Conservation (phyloP, 768 basidiomycete genomes). For the Xerocomellus intermedius region DNA sequence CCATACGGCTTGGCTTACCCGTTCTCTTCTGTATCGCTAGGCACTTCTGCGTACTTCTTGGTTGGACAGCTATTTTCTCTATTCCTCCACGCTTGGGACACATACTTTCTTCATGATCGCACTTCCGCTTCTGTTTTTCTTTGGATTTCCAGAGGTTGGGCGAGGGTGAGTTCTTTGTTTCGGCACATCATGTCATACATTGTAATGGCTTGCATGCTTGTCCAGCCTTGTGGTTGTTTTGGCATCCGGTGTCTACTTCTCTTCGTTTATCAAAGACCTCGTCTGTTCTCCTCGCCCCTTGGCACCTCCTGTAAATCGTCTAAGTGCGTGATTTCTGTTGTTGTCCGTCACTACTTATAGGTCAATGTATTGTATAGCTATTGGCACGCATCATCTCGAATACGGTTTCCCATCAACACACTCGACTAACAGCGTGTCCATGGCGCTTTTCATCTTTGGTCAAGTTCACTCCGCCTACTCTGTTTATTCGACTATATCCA, state of each 20-base stretch:
- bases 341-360: neutral
- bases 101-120: conserved; percentile 94
- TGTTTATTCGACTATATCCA: conserved; percentile 41
- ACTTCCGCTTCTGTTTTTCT: conserved; percentile 86
- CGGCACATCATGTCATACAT: neutral
- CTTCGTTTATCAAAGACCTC: conserved; percentile 86
- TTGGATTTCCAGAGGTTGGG: conserved; percentile 71
- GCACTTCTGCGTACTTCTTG: conserved; percentile 56
- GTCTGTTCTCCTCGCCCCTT: conserved; percentile 89
- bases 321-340: conserved; percentile 60
- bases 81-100: conserved; percentile 76
- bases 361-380: conserved; percentile 43
- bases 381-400: conserved; percentile 80
- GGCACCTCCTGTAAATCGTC: conserved; percentile 85
- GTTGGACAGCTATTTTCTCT: conserved; percentile 81
- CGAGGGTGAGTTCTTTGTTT: conserved; percentile 54
- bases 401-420: conserved; percentile 98
- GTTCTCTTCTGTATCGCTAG: conserved; percentile 30
- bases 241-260: conserved; percentile 79
- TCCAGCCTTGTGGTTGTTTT: conserved; percentile 65
- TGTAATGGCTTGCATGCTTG: neutral
- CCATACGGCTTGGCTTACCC: conserved; percentile 3
- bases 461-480: conserved; percentile 53
- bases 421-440: conserved; percentile 86
- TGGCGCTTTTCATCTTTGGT: conserved; percentile 77